Conservation (phyloP, 2,329 filamentous ascomycete genomes). For the Arthrobotrys sphaeroides region DNA sequence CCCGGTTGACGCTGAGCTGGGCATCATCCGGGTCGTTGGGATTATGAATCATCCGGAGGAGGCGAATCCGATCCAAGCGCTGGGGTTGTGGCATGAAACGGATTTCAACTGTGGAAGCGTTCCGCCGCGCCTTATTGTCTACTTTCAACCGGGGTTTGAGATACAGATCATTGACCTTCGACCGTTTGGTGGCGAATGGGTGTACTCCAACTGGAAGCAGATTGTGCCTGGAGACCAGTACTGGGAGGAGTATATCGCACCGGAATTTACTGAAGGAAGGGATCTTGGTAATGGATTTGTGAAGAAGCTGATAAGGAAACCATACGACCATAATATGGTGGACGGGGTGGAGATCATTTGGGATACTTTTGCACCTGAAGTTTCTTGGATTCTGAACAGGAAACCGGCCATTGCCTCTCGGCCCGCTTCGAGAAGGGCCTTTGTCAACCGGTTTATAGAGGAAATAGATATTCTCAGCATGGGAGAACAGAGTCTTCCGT, state of each 20-base stretch:
- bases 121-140: conserved; percentile 5
- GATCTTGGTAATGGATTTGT: conserved; percentile 16
- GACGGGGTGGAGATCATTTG: neutral
- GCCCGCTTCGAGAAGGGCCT: conserved; percentile 1
- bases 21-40: conserved; percentile 14
- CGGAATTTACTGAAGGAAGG: neutral
- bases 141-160: conserved; percentile 10
- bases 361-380: conserved; percentile 8
- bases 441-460: conserved; percentile 6
- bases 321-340: neutral
- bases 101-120: conserved; percentile 21
- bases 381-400: conserved; percentile 13
- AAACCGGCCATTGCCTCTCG: neutral
- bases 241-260: conserved; percentile 10
- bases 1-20: neutral
- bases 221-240: conserved; percentile 4
- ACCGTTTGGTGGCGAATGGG: conserved; percentile 25
- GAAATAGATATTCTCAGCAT: neutral
- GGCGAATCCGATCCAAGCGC: conserved; percentile 13
- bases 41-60: conserved; percentile 24
- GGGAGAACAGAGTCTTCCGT: neutral
- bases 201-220: conserved; percentile 40
- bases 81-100: conserved; percentile 30
- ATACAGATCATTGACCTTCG: conserved; percentile 28
- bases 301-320: neutral